Percentiles rank a stretch among this genome's conserved stretches.
These are phyloP conservation scores for Salvia hispanica DNA, from an alignment of 257 asterid species.

Conservation along the genomic window DNA sequence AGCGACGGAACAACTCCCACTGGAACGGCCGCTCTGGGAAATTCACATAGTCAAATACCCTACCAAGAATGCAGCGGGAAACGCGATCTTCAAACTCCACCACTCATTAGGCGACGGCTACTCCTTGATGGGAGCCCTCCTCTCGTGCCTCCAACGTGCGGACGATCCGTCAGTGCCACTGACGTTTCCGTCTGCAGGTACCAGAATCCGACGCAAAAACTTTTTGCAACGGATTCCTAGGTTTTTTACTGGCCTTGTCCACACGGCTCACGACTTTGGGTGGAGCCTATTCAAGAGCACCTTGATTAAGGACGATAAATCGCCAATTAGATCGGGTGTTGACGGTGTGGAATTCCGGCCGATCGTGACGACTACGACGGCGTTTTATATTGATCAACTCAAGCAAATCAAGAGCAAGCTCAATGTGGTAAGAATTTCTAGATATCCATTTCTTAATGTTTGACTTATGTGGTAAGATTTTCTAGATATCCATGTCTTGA, in stretches of 20 bases:
- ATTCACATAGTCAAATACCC: constrained; percentile 55
- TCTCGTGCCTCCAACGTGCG: constrained; percentile 49
- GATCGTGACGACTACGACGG: constrained; percentile 35
- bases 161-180: constrained; percentile 49
- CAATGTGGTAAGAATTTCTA: constrained; percentile 47
- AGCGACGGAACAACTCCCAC: constrained; percentile 37
- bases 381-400: constrained; percentile 40
- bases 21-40: constrained; percentile 49
- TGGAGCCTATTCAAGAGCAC: constrained; percentile 42
- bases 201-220: background rate
- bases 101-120: constrained; percentile 60
- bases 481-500: background rate
- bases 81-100: constrained; percentile 48
- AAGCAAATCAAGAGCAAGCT: constrained; percentile 45
- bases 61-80: constrained; percentile 38
- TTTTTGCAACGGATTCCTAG: constrained; percentile 19
- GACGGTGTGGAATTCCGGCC: constrained; percentile 41
- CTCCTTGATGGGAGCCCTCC: constrained; percentile 62
- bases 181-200: constrained; percentile 35
- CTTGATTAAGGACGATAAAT: constrained; percentile 38
- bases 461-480: constrained; percentile 46
- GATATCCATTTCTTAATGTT: background rate
- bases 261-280: constrained; percentile 47
- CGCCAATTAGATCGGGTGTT: constrained; percentile 52
- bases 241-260: constrained; percentile 25